phyloP scores from a whole-genome alignment of 192 early-diverging fungal species.

The Coemansia sp. region DNA sequence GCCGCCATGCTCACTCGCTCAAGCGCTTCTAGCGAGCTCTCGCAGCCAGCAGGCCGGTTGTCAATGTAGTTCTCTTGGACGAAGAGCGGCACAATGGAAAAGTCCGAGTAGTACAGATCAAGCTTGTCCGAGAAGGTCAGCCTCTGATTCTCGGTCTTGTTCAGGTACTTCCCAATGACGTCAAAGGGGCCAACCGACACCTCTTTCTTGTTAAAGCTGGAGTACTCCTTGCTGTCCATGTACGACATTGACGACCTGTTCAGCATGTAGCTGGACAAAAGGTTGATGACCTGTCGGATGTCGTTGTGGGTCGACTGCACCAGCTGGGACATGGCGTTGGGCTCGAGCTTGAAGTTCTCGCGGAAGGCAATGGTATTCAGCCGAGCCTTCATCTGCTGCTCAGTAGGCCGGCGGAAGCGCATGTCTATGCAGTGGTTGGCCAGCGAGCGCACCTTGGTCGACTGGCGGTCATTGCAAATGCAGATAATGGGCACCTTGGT shows the following conservation, averaged over 20 bases:
- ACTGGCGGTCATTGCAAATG: slow-evolving; percentile 94
- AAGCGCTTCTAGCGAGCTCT: slow-evolving; percentile 47
- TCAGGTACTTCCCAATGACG: slow-evolving; percentile 65
- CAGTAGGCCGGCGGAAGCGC: slow-evolving; percentile 72
- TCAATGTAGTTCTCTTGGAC: slow-evolving; percentile 94
- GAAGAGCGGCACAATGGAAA: slow-evolving; percentile 83
- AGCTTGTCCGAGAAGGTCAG: slow-evolving; percentile 69
- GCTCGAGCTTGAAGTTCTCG: slow-evolving; percentile 72
- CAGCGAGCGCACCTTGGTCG: slow-evolving; percentile 80
- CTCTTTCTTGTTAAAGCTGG: slow-evolving; percentile 59
- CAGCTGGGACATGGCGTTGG: slow-evolving; percentile 79
- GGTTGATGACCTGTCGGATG: slow-evolving; percentile 95
- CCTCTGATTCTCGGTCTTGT: slow-evolving; percentile 46
- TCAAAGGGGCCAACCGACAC: slow-evolving; percentile 70
- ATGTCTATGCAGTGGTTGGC: slow-evolving; percentile 82
- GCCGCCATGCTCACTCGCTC: slow-evolving; percentile 76
- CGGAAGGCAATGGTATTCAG: slow-evolving; percentile 73
- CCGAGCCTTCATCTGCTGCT: slow-evolving; percentile 69
- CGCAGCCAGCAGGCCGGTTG: slow-evolving; percentile 57
- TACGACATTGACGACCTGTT: slow-evolving; percentile 65
- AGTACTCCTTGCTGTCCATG: slow-evolving; percentile 69
- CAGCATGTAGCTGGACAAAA: slow-evolving; percentile 89
- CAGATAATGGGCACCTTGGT: slow-evolving; percentile 93
- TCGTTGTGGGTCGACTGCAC: slow-evolving; percentile 80
- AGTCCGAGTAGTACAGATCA: slow-evolving; percentile 91